Percentiles rank a stretch among this genome's conserved stretches.
Conservation (phyloP, 306 rosid species). For the Mucuna pruriens region DNA sequence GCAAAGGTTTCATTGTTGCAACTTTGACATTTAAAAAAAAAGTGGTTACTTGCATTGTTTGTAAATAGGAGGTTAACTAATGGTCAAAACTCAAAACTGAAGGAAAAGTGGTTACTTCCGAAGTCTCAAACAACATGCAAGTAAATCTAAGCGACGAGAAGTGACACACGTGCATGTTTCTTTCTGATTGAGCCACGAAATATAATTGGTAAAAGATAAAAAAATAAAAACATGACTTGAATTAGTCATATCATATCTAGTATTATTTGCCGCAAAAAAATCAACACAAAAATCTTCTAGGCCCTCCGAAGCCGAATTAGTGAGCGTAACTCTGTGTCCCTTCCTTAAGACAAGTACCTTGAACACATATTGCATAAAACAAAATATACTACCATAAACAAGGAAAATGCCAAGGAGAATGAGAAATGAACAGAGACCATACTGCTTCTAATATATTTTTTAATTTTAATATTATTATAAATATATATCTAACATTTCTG, state of each 20-base stretch:
- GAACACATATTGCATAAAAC: neutral
- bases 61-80: neutral
- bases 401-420: neutral
- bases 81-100: conserved; percentile 6
- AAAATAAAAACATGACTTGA: conserved; percentile 3
- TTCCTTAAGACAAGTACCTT: conserved; percentile 19
- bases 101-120: neutral
- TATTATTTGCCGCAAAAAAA: neutral
- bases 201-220: neutral
- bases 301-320: neutral
- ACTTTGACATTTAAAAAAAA: neutral
- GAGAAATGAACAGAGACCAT: neutral
- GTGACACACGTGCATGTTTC: conserved; percentile 1
- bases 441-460: too few species aligned
- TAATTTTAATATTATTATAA: too few species aligned
- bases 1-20: neutral
- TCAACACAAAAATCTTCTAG: conserved; percentile 5
- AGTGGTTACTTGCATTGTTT: too few species aligned
- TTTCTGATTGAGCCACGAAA: neutral
- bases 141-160: neutral
- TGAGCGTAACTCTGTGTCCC: neutral
- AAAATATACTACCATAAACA: neutral
- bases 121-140: neutral
- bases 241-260: conserved; percentile 12
- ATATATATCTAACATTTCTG: too few species aligned